Evolutionary conservation across 163 green algal genomes (phyloP), one percentile per base, ranked within the genome.

Genomic region (Chlamydomonas reinhardtii): DNA sequence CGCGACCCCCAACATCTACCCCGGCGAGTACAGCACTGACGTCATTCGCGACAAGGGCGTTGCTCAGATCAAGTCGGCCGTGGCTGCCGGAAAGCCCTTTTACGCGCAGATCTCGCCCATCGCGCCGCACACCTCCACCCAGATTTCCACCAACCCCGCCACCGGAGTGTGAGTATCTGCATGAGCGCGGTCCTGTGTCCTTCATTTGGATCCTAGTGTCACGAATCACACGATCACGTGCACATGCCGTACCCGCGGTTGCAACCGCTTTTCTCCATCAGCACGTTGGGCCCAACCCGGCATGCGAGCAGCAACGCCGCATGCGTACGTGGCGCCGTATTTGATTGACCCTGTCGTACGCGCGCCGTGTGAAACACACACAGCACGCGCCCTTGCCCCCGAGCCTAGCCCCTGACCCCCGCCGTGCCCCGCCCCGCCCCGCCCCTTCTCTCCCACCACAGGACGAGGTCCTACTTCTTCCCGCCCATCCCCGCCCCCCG

Each of bases 101-200:
- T 91, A 85, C 82, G 73, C 75, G 3, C 76, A 89, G 72, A 84
- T 89, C 52, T 52, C 76, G 9, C 82, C 88, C 62, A 84, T 91
- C n/a, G 88, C 80, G 6, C 84, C 80, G 2, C 88, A 91, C 59
- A 87, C 82, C 31, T 69, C 37, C 82, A 87, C 82, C 11, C 56
- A 35, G 56, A 31, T 48, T 31, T 56, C 25, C 43, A 65, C 43
- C 73, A 29, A 66, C 29, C 37, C 14, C 12, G 37, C n/a, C 29
- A 76, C 70, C 35, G 66, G 66, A 35, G 31, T 20, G 48, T 56
- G 48, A 56, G 48, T 56, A 17, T 56, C 39, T 48, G 39, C 39
- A 14, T 48, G 39, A n/a, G n/a, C n/a, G n/a, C n/a, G n/a, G n/a
- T n/a, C n/a, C n/a, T n/a, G n/a, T n/a, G n/a, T n/a, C n/a, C n/a